Evolutionary conservation across 2,329 filamentous ascomycete genomes (phyloP).

Genomic region (Westerdykella sp.): DNA sequence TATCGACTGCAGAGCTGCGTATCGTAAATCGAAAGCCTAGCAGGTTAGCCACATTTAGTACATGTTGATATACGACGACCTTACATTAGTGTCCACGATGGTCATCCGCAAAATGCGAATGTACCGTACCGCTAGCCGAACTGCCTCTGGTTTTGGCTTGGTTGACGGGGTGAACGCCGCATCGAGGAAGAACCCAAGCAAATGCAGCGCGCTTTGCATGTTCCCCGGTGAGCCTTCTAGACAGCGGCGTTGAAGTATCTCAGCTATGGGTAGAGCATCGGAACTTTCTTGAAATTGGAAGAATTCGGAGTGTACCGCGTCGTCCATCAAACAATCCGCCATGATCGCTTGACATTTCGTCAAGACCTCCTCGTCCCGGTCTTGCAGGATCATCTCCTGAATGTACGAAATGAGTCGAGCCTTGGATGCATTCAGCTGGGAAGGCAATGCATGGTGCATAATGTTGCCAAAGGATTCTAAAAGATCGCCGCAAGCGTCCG

Average conservation of each 20-base stretch:
- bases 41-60: not conserved
- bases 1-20: conserved; percentile 54
- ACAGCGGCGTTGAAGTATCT: conserved; percentile 23
- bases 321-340: conserved; percentile 13
- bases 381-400: conserved; percentile 12
- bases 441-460: too few species aligned
- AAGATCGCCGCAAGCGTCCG: conserved; percentile 22
- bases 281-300: conserved; percentile 12
- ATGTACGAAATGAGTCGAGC: conserved; percentile 18
- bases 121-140: conserved; percentile 17
- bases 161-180: conserved; percentile 12
- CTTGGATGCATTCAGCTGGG: conserved; percentile 10
- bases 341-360: conserved; percentile 26
- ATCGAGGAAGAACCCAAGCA: conserved; percentile 31
- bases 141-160: conserved; percentile 1
- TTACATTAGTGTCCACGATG: conserved; percentile 27
- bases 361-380: conserved; percentile 22
- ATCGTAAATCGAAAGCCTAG: conserved; percentile 59
- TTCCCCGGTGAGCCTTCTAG: conserved; percentile 24
- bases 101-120: conserved; percentile 26
- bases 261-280: conserved; percentile 13
- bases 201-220: conserved; percentile 25
- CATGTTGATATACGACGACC: not conserved
- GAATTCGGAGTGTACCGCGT: conserved; percentile 7
- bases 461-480: conserved; percentile 8